These are phyloP conservation scores for Pseudomassariella vexata DNA, from an alignment of 2,329 filamentous ascomycete genomes.

Conservation along the genomic window DNA sequence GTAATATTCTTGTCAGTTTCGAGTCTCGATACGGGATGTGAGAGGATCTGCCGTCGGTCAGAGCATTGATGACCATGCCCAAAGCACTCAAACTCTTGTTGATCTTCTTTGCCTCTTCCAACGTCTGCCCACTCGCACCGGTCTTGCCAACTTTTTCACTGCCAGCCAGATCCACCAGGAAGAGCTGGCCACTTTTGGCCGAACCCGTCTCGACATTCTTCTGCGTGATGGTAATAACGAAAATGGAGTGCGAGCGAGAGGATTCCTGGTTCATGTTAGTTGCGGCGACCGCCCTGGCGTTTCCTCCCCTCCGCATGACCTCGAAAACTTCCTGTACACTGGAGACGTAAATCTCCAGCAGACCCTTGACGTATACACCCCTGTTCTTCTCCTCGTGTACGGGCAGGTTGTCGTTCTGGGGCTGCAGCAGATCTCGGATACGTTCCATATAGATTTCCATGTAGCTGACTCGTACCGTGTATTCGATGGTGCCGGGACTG, in stretches of 20 bases:
- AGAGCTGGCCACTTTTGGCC: slow-evolving; percentile 92
- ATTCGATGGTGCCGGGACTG: slow-evolving; percentile 90
- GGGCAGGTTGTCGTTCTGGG: slow-evolving; percentile 91
- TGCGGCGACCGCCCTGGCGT: slow-evolving; percentile 82
- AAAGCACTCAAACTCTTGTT: slow-evolving; percentile 98
- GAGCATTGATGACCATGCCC: slow-evolving; percentile 97
- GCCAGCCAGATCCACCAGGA: slow-evolving; percentile 95
- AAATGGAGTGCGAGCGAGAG: slow-evolving; percentile 96
- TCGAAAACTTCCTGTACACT: slow-evolving; percentile 95
- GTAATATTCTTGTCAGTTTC: slow-evolving; percentile 92
- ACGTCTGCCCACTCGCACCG: slow-evolving; percentile 90
- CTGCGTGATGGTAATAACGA: slow-evolving; percentile 93
- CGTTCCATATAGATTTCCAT: slow-evolving; percentile 99
- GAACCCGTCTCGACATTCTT: slow-evolving; percentile 97
- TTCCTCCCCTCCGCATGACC: slow-evolving; percentile 89
- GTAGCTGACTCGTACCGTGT: slow-evolving; percentile 97
- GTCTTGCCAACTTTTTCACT: slow-evolving; percentile 99
- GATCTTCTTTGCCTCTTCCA: slow-evolving; percentile 99
- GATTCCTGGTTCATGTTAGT: slow-evolving; percentile 99
- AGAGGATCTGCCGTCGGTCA: slow-evolving; percentile 95
- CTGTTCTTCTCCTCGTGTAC: slow-evolving; percentile 97
- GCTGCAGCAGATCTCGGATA: slow-evolving; percentile 86
- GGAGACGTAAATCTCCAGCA: slow-evolving; percentile 91
- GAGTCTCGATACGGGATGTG: slow-evolving; percentile 97
- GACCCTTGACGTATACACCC: slow-evolving; percentile 93